Percentiles rank a stretch among this genome's conserved stretches.
Conservation (phyloP, 345 rosid genomes). For the Psidium guajava region DNA sequence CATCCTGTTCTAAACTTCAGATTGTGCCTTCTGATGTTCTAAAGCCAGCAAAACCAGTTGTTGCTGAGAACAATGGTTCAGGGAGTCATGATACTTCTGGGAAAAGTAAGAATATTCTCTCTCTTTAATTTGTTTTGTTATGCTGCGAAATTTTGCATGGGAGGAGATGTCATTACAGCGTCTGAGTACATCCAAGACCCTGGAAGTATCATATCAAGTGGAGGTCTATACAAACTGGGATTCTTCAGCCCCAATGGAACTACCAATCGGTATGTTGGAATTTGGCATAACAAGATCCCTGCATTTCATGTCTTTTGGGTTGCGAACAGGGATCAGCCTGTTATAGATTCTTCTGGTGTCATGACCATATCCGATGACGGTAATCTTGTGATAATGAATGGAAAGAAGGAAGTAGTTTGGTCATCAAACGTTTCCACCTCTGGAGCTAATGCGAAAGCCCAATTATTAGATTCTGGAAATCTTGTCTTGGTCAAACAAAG, state of each 20-base stretch:
- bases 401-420: conserved; percentile 23
- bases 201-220: conserved; percentile 17
- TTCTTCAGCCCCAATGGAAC: conserved; percentile 47
- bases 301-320: conserved; percentile 31
- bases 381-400: conserved; percentile 24
- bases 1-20: neutral
- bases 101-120: neutral
- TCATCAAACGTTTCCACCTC: conserved; percentile 26
- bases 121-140: neutral
- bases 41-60: neutral
- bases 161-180: conserved; percentile 19
- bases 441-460: conserved; percentile 10
- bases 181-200: conserved; percentile 27
- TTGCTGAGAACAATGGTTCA: neutral
- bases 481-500: conserved; percentile 23
- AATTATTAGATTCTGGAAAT: conserved; percentile 43
- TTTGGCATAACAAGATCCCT: conserved; percentile 30
- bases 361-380: conserved; percentile 31
- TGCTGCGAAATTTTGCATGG: neutral
- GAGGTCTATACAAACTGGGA: conserved; percentile 27
- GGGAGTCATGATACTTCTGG: neutral
- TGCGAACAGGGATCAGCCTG: conserved; percentile 37
- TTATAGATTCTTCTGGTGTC: conserved; percentile 32
- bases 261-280: conserved; percentile 32
- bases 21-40: neutral